Evolutionary conservation across 345 rosid genomes (phyloP).

Genomic region (Boechera retrofracta): DNA sequence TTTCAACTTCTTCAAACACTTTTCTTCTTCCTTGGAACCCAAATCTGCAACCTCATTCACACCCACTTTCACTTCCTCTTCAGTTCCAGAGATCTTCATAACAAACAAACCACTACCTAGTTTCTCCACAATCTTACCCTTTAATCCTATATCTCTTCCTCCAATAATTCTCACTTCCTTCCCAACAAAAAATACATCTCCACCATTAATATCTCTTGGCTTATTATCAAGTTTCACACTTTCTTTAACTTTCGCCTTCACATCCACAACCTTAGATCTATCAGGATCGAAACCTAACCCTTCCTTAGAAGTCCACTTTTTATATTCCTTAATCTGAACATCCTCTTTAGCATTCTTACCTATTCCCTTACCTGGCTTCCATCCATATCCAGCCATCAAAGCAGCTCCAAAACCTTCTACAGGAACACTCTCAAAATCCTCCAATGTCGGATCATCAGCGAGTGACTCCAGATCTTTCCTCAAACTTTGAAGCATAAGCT

Average conservation of each 20-base stretch:
- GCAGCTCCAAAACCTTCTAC: conserved; percentile 81
- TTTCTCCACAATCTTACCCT: conserved; percentile 60
- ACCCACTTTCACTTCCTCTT: conserved; percentile 55
- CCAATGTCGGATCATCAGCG: conserved; percentile 70
- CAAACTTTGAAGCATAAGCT: conserved; percentile 53
- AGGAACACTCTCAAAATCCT: conserved; percentile 71
- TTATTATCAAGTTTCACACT: conserved; percentile 13
- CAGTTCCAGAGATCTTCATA: conserved; percentile 52
- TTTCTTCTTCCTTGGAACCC: conserved; percentile 76
- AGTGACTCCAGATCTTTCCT: conserved; percentile 57
- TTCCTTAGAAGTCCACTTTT: conserved; percentile 56
- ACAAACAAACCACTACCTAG: conserved; percentile 40
- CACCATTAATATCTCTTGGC: conserved; percentile 24
- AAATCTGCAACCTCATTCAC: conserved; percentile 60
- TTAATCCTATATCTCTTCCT: conserved; percentile 58
- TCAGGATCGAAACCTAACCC: conserved; percentile 60
- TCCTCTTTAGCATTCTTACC: conserved; percentile 81
- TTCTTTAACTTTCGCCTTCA: conserved; percentile 28
- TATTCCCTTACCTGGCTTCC: conserved; percentile 82
- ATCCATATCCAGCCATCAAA: conserved; percentile 82
- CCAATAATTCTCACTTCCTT: conserved; percentile 65
- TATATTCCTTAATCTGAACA: conserved; percentile 62
- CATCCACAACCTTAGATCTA: conserved; percentile 26
- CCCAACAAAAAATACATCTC: conserved; percentile 53
- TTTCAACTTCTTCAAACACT: conserved; percentile 60